Evolutionary conservation across 2,329 filamentous ascomycete species (phyloP), one percentile per base, ranked within the genome.

Genomic region (Alternaria triticimaculans): DNA sequence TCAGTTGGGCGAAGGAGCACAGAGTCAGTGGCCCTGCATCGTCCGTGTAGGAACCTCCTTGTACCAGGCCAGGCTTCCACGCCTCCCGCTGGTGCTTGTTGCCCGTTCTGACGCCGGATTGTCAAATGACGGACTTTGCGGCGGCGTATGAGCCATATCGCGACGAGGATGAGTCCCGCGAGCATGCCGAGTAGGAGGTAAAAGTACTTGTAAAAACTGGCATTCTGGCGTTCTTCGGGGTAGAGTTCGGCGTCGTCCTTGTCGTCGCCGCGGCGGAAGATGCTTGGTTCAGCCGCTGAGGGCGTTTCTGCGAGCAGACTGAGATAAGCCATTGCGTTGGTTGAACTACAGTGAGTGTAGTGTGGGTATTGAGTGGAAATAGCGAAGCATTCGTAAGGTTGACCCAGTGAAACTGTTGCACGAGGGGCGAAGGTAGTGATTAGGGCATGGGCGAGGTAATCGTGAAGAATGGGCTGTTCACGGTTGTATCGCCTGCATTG

Each of bases 151-250:
- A 86, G 74, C 65, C 84, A 82, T 15, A 81, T 67, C 14, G 80
- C 74, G 23, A 81, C 66, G 48, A 81, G 78, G 28, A 85, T 51
- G 5, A 86, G 60, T 5, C 83, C 75, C 49, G 84, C 80, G 62
- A 86, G 74, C 23, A 89, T 80, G 25, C 86, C 82, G 51, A 89
- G 82, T 79, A 87, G 88, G 68, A 86, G 82, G 76, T 88, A 86
- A 67, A 86, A 87, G 68, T 85, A 83, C 63, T 82, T 80, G 57
- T 82, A 80, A 28, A 70, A 66, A 46, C 72, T 62, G 6, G 65
- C 60, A n/a, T 48, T 61, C 18, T 44, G 10, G 49, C 53, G 20
- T 30, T 33, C 14, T 25, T 26, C 23, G 7, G 12, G 21, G 48
- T 5, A 11, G 11, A 41, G 33, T n/a, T 37, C 33, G 15, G 33